Conservation (phyloP, 2,329 filamentous ascomycete species). For the Hypomyces perniciosus region DNA sequence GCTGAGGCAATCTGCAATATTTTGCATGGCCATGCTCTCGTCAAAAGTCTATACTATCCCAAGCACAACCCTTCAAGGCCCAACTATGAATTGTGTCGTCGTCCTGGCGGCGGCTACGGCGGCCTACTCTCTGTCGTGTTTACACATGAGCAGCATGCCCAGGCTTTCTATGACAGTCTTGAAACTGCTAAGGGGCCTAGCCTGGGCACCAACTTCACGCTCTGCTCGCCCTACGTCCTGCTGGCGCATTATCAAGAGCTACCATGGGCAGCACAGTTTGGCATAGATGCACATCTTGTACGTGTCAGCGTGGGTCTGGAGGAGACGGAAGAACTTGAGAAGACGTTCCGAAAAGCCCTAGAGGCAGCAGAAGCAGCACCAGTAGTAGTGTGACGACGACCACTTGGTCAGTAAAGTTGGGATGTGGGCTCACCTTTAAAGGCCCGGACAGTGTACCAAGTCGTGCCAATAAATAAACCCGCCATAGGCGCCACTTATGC, state of each 20-base stretch:
- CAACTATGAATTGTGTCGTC: conserved; percentile 74
- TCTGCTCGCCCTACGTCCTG: conserved; percentile 85
- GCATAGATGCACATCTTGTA: conserved; percentile 74
- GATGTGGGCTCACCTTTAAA: neutral
- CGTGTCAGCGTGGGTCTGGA: conserved; percentile 88
- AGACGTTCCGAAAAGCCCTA: conserved; percentile 64
- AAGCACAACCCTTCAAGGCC: conserved; percentile 63
- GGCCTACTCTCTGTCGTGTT: conserved; percentile 85
- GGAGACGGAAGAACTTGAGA: conserved; percentile 59
- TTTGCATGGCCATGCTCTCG: conserved; percentile 52
- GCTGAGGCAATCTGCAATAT: conserved; percentile 76
- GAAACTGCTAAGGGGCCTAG: conserved; percentile 91
- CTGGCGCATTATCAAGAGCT: conserved; percentile 88
- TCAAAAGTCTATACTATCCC: conserved; percentile 83
- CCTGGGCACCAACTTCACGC: conserved; percentile 92
- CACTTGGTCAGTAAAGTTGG: too few relatives aligned
- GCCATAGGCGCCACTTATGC: too few relatives aligned
- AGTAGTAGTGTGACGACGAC: too few relatives aligned
- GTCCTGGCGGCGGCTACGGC: conserved; percentile 75
- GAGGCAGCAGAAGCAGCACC: conserved; percentile 39
- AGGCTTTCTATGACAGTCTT: conserved; percentile 78
- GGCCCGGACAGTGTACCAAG: neutral
- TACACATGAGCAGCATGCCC: conserved; percentile 60
- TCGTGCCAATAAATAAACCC: too few relatives aligned
- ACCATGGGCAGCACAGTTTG: conserved; percentile 80